Evolutionary conservation across 192 early-diverging fungal genomes (phyloP), one percentile per base, ranked within the genome.

Genomic region (Fimicolochytrium jonesii): DNA sequence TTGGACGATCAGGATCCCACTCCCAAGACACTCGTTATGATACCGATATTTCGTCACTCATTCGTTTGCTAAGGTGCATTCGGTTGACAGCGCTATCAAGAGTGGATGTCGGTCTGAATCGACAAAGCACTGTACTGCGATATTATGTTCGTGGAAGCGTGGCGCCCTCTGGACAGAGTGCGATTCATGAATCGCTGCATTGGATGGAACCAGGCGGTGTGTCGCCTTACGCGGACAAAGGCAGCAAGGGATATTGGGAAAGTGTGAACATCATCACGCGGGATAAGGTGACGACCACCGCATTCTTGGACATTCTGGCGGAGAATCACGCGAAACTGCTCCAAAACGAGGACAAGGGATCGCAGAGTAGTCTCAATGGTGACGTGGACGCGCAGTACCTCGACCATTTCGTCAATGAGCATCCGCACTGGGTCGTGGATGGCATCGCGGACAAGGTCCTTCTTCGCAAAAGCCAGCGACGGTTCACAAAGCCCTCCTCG

Each of bases 61-160:
- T 81, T n/a, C 43, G 67, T 31, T 51, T 81, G 4, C 33, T 66
- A 2, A 35, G 74, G 18, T 41, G 47, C 22, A 55, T 79, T 17
- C 51, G 72, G 11, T 39, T 81, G 10, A 25, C 22, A 29, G 32
- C 52, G 22, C 13, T 79, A n/a, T 67, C 47, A 2, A 43, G 79
- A 28, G 59, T 81, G 18, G 79, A 81, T 63, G 76, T 81, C n/a
- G 79, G 79, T 11, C 76, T 71, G 22, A 68, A 77, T 39, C 29
- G 69, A 13, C 79, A 81, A 53, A 79, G 74, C 39, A 23, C 76
- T 28, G 74, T 64, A 13, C 39, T 81, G 11, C 79, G 62, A 25
- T 44, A 64, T 33, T 44, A 76, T 39, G 72, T 75, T 65, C 13
- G 51, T 2, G 39, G 22, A 5, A 55, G 30, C 13, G 61, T 18